These are phyloP conservation scores for Sporothrix mexicana DNA, from an alignment of 2,329 filamentous ascomycete genomes.

Conservation along the genomic window DNA sequence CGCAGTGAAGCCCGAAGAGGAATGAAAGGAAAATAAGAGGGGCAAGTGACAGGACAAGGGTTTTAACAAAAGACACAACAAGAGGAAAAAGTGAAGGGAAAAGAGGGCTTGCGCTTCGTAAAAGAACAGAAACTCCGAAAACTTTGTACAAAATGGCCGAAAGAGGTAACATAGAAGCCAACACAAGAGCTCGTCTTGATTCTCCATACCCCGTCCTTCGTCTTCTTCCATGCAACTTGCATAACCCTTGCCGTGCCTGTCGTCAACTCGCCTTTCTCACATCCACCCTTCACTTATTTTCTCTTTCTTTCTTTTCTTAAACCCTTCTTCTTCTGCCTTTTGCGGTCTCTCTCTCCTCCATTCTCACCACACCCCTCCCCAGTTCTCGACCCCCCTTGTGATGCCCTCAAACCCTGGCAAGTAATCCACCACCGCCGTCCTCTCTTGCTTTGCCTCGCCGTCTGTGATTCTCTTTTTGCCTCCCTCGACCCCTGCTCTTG, in stretches of 20 bases:
- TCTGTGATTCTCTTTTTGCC: slow-evolving; percentile 6
- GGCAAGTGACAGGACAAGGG: slow-evolving; percentile 14
- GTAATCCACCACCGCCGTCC: slow-evolving; percentile 19
- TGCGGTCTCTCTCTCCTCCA: background rate
- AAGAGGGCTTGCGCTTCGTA: background rate
- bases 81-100: background rate
- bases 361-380: slow-evolving; percentile 6
- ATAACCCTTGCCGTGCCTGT: background rate
- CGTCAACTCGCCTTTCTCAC: background rate
- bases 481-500: slow-evolving; percentile 10
- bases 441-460: background rate
- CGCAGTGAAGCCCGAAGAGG: slow-evolving; percentile 9
- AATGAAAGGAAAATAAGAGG: slow-evolving; percentile 20
- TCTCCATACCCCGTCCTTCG: slow-evolving; percentile 3
- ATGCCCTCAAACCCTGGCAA: slow-evolving; percentile 11
- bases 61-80: background rate
- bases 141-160: background rate
- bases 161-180: background rate
- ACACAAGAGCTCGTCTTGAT: background rate
- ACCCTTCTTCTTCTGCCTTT: background rate
- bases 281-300: background rate
- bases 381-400: slow-evolving; percentile 13
- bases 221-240: slow-evolving; percentile 3
- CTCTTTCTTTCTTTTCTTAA: background rate
- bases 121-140: background rate